These are phyloP conservation scores for Isabelozyma gotoi DNA, from an alignment of 805 yeast species.

Conservation along the genomic window DNA sequence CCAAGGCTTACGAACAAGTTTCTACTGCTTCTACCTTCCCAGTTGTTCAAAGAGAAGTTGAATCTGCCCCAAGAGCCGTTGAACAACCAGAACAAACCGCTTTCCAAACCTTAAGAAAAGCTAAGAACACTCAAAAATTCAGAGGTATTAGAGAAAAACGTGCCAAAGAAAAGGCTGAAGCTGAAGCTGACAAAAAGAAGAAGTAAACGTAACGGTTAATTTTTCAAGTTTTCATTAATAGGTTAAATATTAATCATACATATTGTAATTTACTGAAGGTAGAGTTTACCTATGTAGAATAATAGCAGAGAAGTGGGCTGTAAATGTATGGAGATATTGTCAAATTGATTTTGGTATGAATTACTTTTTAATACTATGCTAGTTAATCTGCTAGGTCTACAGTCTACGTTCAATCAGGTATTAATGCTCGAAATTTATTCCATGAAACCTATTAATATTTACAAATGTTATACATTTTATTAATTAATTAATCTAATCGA, in stretches of 20 bases:
- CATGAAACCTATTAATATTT: conserved; percentile 3
- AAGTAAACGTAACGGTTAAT: conserved; percentile 52
- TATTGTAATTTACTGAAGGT: background rate
- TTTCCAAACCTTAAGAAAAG: conserved; percentile 91
- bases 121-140: conserved; percentile 92
- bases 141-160: conserved; percentile 97
- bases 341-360: too few species aligned
- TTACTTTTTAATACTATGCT: too few species aligned
- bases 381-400: too few species aligned
- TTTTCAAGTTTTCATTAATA: background rate
- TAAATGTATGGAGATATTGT: too few species aligned
- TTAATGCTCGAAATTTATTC: background rate
- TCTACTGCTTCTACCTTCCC: conserved; percentile 86
- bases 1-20: conserved; percentile 65
- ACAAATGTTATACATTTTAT: conserved; percentile 3
- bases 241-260: background rate
- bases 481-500: conserved; percentile 33
- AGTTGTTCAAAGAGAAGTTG: conserved; percentile 74
- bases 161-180: conserved; percentile 96
- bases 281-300: too few species aligned
- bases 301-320: too few species aligned
- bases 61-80: conserved; percentile 86
- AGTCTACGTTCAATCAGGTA: too few species aligned
- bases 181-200: conserved; percentile 97
- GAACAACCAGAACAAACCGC: conserved; percentile 70